Conservation (phyloP, 2,329 filamentous ascomycete species). For the Talaromyces sp. region DNA sequence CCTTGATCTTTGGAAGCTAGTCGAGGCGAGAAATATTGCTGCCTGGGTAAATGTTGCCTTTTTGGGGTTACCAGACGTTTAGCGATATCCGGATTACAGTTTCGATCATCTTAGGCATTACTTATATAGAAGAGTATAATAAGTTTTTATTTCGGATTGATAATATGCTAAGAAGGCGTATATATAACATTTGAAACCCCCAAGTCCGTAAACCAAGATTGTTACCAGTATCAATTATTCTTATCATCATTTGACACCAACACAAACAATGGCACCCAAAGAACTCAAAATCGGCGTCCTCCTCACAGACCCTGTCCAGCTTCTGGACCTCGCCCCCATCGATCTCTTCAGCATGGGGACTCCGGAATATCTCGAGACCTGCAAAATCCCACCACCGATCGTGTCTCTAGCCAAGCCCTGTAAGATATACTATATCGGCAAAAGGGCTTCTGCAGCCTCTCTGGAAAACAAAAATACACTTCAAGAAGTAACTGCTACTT, state of each 20-base stretch:
- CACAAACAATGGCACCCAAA: background rate
- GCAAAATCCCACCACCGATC: slow-evolving; percentile 27
- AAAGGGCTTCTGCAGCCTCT: slow-evolving; percentile 9
- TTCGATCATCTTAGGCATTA: background rate
- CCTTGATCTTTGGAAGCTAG: background rate
- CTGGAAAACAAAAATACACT: background rate
- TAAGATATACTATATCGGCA: slow-evolving; percentile 27
- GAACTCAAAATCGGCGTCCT: background rate
- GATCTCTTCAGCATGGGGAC: slow-evolving; percentile 35
- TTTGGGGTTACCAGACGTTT: background rate
- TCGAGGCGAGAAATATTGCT: background rate
- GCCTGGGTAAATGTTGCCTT: background rate
- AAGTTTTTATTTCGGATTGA: background rate
- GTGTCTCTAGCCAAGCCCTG: slow-evolving; percentile 21
- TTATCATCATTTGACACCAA: background rate
- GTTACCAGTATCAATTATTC: background rate
- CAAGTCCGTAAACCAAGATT: background rate
- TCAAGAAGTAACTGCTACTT: slow-evolving; percentile 21
- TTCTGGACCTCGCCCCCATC: slow-evolving; percentile 27
- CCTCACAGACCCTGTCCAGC: background rate
- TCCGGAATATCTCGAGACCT: slow-evolving; percentile 18
- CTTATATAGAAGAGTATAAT: background rate
- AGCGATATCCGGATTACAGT: background rate
- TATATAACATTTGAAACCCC: background rate
- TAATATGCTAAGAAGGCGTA: background rate